phyloP scores from a whole-genome alignment of 768 basidiomycete genomes.

The Leccinum rimulosum region DNA sequence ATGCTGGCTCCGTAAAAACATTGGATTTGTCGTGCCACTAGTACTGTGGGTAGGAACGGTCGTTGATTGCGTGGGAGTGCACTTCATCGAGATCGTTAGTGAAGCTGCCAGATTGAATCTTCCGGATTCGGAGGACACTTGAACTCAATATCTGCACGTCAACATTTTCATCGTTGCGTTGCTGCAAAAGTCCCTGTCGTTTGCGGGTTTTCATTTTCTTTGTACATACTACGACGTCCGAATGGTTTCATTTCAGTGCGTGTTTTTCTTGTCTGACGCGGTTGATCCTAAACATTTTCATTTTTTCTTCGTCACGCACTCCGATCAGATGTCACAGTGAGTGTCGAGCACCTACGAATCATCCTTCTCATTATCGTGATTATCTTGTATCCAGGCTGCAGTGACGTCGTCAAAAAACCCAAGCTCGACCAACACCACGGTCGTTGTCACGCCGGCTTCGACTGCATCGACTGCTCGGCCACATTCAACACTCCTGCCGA shows the following conservation, averaged over 20 bases:
- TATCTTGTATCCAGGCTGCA: conserved; percentile 50
- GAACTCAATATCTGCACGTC: too few species aligned
- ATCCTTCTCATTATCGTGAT: not conserved
- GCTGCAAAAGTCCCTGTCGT: too few species aligned
- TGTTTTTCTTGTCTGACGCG: conserved; percentile 5
- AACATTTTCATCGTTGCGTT: too few species aligned
- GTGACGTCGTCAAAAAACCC: conserved; percentile 90
- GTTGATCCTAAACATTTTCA: not conserved
- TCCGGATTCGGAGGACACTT: too few species aligned
- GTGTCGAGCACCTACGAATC: conserved; percentile 11
- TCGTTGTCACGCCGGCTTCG: conserved; percentile 65
- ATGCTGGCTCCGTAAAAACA: too few species aligned
- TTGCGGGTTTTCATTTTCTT: not conserved
- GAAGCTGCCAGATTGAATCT: too few species aligned
- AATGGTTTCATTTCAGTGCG: conserved; percentile 79
- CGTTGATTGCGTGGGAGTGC: too few species aligned
- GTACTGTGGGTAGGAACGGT: too few species aligned
- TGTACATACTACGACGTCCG: not conserved
- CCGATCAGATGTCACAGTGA: conserved; percentile 66
- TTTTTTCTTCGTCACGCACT: not conserved
- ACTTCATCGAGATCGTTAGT: too few species aligned
- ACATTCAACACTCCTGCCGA: conserved; percentile 74
- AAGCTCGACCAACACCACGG: conserved; percentile 78
- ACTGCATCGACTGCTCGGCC: conserved; percentile 86
- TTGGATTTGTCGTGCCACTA: too few species aligned